phyloP scores from a whole-genome alignment of 2,329 filamentous ascomycete genomes.

The Penicillium sp. region DNA sequence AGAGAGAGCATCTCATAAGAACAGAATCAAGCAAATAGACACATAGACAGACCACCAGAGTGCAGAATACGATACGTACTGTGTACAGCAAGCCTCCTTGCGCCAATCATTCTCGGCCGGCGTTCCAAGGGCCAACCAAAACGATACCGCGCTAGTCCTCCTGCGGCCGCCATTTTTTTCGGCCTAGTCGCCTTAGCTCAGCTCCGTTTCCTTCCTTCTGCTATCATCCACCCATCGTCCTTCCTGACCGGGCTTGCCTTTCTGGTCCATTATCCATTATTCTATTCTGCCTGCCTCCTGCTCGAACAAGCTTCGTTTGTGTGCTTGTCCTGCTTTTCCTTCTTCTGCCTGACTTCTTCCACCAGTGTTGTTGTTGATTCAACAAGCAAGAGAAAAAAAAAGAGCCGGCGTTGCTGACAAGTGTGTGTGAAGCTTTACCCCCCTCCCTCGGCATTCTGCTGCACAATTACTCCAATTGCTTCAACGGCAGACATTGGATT shows the following conservation, averaged over 20 bases:
- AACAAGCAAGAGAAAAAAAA: not conserved
- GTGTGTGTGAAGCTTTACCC: not conserved
- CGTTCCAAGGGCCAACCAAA: not conserved
- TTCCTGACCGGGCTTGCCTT: not conserved
- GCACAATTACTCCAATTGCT: not conserved
- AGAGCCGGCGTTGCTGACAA: not conserved
- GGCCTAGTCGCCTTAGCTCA: not conserved
- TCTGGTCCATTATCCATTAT: conserved; percentile 1
- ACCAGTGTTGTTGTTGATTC: not conserved
- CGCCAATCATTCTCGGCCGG: not conserved
- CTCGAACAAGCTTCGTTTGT: not conserved
- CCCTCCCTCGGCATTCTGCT: not conserved
- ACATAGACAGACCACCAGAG: too few species aligned
- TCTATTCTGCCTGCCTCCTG: not conserved
- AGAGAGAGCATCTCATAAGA: too few species aligned
- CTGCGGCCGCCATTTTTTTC: conserved; percentile 6
- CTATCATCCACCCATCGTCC: not conserved
- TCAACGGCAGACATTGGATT: not conserved
- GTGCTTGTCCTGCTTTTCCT: not conserved
- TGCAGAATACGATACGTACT: too few species aligned
- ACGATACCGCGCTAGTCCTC: not conserved
- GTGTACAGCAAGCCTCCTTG: not conserved
- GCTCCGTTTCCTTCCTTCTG: not conserved
- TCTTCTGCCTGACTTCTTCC: not conserved
- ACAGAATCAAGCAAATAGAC: too few species aligned